Evolutionary conservation across 768 basidiomycete genomes (phyloP).

Genomic region (Lyophyllum shimeji): DNA sequence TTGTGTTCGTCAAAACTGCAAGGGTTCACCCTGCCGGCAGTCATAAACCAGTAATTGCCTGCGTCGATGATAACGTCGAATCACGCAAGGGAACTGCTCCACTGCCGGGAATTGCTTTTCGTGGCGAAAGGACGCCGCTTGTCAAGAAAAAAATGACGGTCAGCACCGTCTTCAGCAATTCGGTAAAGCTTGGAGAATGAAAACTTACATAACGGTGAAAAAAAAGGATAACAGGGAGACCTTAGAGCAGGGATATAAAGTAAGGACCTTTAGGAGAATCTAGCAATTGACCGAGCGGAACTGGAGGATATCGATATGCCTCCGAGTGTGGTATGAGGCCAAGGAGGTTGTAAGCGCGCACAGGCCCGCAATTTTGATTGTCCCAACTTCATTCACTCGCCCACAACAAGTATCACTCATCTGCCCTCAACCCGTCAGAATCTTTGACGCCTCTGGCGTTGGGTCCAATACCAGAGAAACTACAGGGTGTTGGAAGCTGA

Average conservation of each 20-base stretch:
- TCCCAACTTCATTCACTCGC: slow-evolving; percentile 15
- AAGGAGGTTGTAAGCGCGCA: slow-evolving; percentile 12
- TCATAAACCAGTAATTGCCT: slow-evolving; percentile 7
- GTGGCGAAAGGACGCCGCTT: slow-evolving; percentile 1
- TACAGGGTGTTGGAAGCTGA: slow-evolving; percentile 12
- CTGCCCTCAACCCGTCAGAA: slow-evolving; percentile 16
- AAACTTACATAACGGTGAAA: slow-evolving; percentile 34
- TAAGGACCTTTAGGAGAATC: slow-evolving; percentile 9
- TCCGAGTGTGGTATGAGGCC: slow-evolving; percentile 11
- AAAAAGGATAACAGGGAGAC: slow-evolving; percentile 7
- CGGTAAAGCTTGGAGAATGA: slow-evolving; percentile 11
- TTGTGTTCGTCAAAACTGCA: slow-evolving; percentile 32
- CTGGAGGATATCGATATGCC: slow-evolving; percentile 5
- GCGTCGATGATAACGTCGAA: slow-evolving; percentile 13
- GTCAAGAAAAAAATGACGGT: slow-evolving; percentile 12
- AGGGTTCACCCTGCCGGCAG: slow-evolving; percentile 26
- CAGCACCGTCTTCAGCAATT: slow-evolving; percentile 13
- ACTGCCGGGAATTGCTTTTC: slow-evolving; percentile 3
- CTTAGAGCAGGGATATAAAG: slow-evolving; percentile 9
- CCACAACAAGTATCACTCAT: slow-evolving; percentile 23
- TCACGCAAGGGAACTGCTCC: slow-evolving; percentile 13
- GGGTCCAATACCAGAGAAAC: slow-evolving; percentile 14
- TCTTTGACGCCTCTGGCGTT: slow-evolving; percentile 13
- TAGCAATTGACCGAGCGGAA: slow-evolving; percentile 6
- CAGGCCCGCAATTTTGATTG: slow-evolving; percentile 17